phyloP scores from a whole-genome alignment of 805 yeast genomes.

The Dipodascus geniculatus region DNA sequence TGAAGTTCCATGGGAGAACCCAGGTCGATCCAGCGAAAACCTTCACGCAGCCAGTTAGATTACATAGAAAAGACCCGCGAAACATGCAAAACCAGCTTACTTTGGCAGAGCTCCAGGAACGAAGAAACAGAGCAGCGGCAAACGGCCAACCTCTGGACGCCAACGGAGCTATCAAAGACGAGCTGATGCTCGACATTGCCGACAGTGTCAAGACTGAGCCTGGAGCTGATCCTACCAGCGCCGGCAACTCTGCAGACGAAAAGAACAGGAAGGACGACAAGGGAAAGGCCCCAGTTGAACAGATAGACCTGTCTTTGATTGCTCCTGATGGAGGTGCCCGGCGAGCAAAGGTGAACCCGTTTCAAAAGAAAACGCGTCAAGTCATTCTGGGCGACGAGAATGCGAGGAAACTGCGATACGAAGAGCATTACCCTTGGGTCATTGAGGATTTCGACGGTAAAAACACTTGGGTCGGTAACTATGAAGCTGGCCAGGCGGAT shows the following conservation, averaged over 20 bases:
- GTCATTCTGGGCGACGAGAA: constrained; percentile 70
- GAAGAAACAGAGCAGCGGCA: constrained; percentile 20
- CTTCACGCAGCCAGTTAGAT: constrained; percentile 72
- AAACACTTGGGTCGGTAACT: constrained; percentile 91
- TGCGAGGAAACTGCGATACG: constrained; percentile 77
- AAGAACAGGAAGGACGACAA: constrained; percentile 10
- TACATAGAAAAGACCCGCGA: constrained; percentile 90
- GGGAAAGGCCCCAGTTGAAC: constrained; percentile 25
- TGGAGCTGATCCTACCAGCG: constrained; percentile 6
- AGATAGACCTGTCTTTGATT: constrained; percentile 38
- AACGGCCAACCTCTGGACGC: constrained; percentile 15
- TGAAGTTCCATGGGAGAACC: constrained; percentile 66
- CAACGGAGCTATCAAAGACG: constrained; percentile 8
- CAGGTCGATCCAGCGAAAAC: constrained; percentile 58
- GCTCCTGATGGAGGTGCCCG: constrained; percentile 92
- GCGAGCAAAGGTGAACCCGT: constrained; percentile 41
- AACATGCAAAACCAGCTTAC: constrained; percentile 77
- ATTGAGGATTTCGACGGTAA: constrained; percentile 91
- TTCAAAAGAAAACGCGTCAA: constrained; percentile 77
- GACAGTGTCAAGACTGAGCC: neutral
- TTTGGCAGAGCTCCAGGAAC: constrained; percentile 35
- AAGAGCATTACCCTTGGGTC: constrained; percentile 97
- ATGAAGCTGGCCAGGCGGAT: constrained; percentile 85
- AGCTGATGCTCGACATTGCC: constrained; percentile 6
- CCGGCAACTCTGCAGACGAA: constrained; percentile 10